Evolutionary conservation across 108 stramenopile species (phyloP).

Genomic region (Aureococcus anophagefferens): DNA sequence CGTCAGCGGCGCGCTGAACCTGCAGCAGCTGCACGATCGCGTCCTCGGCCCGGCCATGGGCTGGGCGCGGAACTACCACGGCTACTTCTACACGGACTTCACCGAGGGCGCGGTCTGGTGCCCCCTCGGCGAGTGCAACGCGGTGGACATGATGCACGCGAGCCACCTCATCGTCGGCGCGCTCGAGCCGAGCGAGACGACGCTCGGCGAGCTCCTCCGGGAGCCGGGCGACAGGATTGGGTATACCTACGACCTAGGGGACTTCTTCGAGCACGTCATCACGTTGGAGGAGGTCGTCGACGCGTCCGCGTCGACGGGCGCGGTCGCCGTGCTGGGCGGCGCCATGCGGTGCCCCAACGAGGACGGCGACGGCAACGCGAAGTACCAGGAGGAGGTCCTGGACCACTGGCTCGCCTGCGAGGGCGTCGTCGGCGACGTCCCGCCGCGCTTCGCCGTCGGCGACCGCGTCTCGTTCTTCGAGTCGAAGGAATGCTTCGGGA

Average conservation of each 20-base stretch:
- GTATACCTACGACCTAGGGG: conserved; percentile 31
- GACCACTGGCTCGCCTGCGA: conserved; percentile 5
- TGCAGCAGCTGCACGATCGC: conserved; percentile 21
- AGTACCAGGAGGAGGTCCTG: conserved; percentile 20
- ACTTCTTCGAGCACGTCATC: conserved; percentile 19
- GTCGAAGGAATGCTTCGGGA: no score
- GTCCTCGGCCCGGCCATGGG: conserved; percentile 24
- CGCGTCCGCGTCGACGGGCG: conserved; percentile 9
- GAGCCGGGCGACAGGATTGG: conserved; percentile 14
- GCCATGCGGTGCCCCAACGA: conserved; percentile 26
- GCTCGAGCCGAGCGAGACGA: conserved; percentile 9
- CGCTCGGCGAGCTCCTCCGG: conserved; percentile 17
- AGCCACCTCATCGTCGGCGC: neutral
- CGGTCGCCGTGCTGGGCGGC: conserved; percentile 13
- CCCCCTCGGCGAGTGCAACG: neutral
- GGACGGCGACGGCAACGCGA: conserved; percentile 21
- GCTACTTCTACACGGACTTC: conserved; percentile 9
- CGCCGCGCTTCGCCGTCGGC: no score
- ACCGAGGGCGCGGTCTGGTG: neutral
- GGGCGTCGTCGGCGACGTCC: no score
- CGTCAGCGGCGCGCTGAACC: conserved; percentile 18
- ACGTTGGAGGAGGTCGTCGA: conserved; percentile 7
- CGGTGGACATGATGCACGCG: neutral
- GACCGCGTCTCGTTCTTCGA: no score
- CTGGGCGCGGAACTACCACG: conserved; percentile 27